Evolutionary conservation across 163 green algal species (phyloP).

Genomic region (Scenedesmus sp.): DNA sequence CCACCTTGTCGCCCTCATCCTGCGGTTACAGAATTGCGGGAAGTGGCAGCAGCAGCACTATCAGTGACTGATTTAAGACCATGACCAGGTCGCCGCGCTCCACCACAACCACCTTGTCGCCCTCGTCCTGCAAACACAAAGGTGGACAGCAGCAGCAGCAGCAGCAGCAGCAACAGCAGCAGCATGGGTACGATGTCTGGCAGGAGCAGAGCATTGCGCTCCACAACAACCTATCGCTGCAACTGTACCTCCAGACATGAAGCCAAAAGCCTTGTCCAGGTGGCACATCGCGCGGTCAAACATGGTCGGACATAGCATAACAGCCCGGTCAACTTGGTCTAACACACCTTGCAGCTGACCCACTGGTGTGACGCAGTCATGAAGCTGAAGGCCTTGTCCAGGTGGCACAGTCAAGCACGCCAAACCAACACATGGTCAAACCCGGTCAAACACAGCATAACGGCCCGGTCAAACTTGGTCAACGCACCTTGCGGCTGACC

Average conservation of each 20-base stretch:
- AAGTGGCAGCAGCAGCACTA: not conserved
- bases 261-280: slow-evolving; percentile 95
- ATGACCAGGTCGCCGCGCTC: slow-evolving; percentile 96
- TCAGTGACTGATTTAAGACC: not conserved
- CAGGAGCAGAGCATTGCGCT: not conserved
- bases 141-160: not conserved
- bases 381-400: slow-evolving; percentile 96
- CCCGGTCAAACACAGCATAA: no score
- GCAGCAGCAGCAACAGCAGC: not conserved
- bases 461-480: slow-evolving; percentile 9
- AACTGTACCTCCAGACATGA: slow-evolving; percentile 59
- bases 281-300: slow-evolving; percentile 80
- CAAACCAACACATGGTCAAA: no score
- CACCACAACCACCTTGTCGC: slow-evolving; percentile 92
- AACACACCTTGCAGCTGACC: slow-evolving; percentile 79
- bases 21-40: not conserved
- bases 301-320: no score
- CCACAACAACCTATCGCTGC: no score
- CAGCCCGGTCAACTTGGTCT: not conserved
- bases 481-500: slow-evolving; percentile 78
- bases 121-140: slow-evolving; percentile 64
- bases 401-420: slow-evolving; percentile 70
- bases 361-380: slow-evolving; percentile 84
- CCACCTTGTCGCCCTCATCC: slow-evolving; percentile 90
- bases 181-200: not conserved